Evolutionary conservation across 2,329 filamentous ascomycete species (phyloP).

Genomic region (Pestalotiopsis sp.): DNA sequence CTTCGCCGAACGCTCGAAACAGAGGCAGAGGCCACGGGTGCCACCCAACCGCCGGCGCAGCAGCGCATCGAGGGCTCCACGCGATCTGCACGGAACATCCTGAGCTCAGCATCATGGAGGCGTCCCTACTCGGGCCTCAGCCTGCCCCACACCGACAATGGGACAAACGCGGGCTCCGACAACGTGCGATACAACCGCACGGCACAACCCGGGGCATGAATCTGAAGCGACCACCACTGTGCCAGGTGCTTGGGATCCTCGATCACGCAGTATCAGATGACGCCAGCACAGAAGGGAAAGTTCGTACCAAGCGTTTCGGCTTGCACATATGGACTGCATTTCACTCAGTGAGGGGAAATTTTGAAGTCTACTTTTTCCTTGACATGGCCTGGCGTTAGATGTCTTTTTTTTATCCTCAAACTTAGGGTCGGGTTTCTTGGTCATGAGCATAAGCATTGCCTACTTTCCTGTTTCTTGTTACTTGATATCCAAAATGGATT

Average conservation of each 20-base stretch:
- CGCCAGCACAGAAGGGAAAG: not conserved
- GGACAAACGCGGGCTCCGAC: constrained; percentile 20
- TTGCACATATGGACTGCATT: not conserved
- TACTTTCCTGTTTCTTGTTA: not conserved
- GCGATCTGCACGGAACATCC: constrained; percentile 14
- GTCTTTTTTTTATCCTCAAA: not conserved
- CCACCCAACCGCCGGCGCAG: constrained; percentile 15
- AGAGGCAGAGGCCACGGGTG: constrained; percentile 27
- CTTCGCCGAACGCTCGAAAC: constrained; percentile 50
- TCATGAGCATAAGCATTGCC: constrained; percentile 5
- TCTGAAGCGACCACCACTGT: not conserved
- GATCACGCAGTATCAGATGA: not conserved
- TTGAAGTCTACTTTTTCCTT: not conserved
- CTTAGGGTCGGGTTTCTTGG: not conserved
- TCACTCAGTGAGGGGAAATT: not conserved
- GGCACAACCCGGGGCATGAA: constrained; percentile 34
- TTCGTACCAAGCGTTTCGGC: not conserved
- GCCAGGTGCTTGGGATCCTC: not conserved
- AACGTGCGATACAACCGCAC: constrained; percentile 30
- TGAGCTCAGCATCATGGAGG: constrained; percentile 21
- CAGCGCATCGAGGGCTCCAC: constrained; percentile 15
- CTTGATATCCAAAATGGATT: not conserved
- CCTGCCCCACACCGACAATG: constrained; percentile 40
- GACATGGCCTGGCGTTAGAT: constrained; percentile 4
- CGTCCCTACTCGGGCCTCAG: constrained; percentile 37